A percentile compares a stretch with the other conserved stretches of the same genome.
Evolutionary conservation across 306 rosid genomes (phyloP).

Genomic region (Quercus bicolor): DNA sequence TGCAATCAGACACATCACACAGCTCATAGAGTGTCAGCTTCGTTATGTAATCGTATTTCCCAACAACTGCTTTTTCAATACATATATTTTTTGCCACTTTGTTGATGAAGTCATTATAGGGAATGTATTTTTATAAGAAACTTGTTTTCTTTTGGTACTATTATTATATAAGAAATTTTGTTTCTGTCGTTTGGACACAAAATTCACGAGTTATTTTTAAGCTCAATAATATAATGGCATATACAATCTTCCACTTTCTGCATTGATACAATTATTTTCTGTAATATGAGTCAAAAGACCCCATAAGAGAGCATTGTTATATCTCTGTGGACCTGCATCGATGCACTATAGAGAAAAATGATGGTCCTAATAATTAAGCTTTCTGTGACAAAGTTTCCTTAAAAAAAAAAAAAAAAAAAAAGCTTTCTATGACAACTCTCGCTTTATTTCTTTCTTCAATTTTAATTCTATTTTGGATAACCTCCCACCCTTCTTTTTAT

Average conservation of each 20-base stretch:
- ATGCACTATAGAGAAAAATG: not conserved
- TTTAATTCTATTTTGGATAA: too few species aligned
- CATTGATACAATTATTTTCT: not conserved
- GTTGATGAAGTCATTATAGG: not conserved
- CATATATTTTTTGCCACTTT: not conserved
- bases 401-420: too few species aligned
- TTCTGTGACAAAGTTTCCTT: too few species aligned
- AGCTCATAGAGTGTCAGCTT: conserved; percentile 18
- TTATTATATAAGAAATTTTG: not conserved
- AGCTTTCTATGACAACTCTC: too few species aligned
- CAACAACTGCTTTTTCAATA: conserved; percentile 24
- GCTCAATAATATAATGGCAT: not conserved
- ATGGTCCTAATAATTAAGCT: not conserved
- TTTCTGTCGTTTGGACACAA: conserved; percentile 1
- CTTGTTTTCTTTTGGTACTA: not conserved
- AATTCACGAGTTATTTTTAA: not conserved
- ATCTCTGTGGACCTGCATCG: conserved; percentile 8
- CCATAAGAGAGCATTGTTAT: not conserved
- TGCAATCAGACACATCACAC: conserved; percentile 18
- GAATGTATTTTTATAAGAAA: not conserved
- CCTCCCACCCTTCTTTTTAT: too few species aligned
- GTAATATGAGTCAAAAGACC: not conserved
- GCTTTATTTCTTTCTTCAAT: not conserved
- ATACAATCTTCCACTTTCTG: conserved; percentile 9
- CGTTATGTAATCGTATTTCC: conserved; percentile 37